Conservation (phyloP, 2,329 filamentous ascomycete genomes). For the Sphaerulina musiva region DNA sequence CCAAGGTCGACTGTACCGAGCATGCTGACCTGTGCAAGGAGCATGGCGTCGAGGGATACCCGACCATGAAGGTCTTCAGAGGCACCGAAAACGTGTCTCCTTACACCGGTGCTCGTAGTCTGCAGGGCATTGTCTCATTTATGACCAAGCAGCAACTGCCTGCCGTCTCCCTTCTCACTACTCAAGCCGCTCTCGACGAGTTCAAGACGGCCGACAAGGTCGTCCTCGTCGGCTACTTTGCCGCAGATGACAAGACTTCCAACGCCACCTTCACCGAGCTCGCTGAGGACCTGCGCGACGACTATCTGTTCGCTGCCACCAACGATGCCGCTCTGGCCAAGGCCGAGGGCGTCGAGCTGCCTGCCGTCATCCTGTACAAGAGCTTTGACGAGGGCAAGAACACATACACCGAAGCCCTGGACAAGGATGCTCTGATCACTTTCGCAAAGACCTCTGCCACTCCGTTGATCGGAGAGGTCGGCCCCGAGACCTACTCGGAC, state of each 20-base stretch:
- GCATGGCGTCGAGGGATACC: conserved; percentile 93
- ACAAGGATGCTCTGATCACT: conserved; percentile 67
- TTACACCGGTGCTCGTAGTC: conserved; percentile 86
- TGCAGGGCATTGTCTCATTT: conserved; percentile 69
- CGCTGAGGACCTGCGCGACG: conserved; percentile 72
- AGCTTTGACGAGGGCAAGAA: conserved; percentile 94
- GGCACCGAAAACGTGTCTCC: conserved; percentile 72
- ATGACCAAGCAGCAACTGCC: conserved; percentile 98
- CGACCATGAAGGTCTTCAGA: conserved; percentile 98
- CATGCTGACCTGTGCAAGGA: conserved; percentile 85
- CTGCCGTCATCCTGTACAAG: conserved; percentile 92
- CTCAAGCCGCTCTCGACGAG: conserved; percentile 71
- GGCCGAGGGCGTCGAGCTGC: conserved; percentile 81
- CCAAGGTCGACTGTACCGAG: conserved; percentile 91
- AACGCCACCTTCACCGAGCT: conserved; percentile 77
- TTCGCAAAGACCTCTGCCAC: conserved; percentile 83
- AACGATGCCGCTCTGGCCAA: conserved; percentile 78
- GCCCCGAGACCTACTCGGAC: conserved; percentile 88
- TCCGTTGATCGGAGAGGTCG: conserved; percentile 89
- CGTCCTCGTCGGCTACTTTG: conserved; percentile 83
- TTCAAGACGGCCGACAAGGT: conserved; percentile 99
- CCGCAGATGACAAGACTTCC: conserved; percentile 70
- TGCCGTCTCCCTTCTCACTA: conserved; percentile 74
- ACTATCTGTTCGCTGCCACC: conserved; percentile 84
- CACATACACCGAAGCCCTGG: conserved; percentile 73